These are phyloP conservation scores for Coniochaeta sp. DNA, from an alignment of 2,329 filamentous ascomycete genomes.

Conservation along the genomic window DNA sequence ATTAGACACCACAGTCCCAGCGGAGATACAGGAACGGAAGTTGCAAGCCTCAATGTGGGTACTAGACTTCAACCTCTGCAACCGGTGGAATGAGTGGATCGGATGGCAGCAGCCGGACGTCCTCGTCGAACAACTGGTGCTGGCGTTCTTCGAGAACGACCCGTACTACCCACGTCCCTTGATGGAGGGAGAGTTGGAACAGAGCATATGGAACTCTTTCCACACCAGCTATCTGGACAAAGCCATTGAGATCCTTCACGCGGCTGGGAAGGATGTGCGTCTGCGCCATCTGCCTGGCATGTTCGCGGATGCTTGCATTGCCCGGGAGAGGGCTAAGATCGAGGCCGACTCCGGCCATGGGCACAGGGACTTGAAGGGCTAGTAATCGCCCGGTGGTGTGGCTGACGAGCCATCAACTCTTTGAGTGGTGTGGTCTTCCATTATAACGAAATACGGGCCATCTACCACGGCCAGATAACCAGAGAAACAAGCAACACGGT, in stretches of 20 bases:
- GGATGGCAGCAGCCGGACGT: slow-evolving; percentile 7
- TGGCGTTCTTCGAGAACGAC: slow-evolving; percentile 10
- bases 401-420: no score
- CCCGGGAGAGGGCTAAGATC: slow-evolving; percentile 8
- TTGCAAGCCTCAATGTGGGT: slow-evolving; percentile 21
- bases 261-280: background rate
- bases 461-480: no score
- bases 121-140: slow-evolving; percentile 7
- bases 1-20: background rate
- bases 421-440: no score
- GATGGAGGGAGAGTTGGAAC: slow-evolving; percentile 4
- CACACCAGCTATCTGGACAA: slow-evolving; percentile 6
- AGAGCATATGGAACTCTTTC: slow-evolving; percentile 9
- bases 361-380: slow-evolving; percentile 6
- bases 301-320: slow-evolving; percentile 8
- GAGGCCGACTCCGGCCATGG: slow-evolving; percentile 6
- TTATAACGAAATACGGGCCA: no score
- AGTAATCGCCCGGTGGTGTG: no score
- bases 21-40: slow-evolving; percentile 8
- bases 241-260: slow-evolving; percentile 4
- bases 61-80: slow-evolving; percentile 24
- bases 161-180: slow-evolving; percentile 11
- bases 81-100: slow-evolving; percentile 8
- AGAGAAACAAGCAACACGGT: no score
- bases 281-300: slow-evolving; percentile 1